Conservation (phyloP, 352 stramenopile genomes). For the Pythium periplocum region DNA sequence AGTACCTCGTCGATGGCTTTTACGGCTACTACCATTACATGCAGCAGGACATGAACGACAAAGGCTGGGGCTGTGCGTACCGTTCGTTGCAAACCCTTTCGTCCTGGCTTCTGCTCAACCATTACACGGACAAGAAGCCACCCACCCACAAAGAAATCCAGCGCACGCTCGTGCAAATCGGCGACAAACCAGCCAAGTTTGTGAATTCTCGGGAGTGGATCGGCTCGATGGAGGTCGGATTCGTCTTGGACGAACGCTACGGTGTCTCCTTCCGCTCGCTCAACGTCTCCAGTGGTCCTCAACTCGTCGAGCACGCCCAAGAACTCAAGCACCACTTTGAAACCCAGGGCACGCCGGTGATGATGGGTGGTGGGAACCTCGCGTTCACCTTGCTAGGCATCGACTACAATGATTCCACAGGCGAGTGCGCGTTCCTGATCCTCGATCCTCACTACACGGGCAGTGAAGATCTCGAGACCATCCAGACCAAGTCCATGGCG, state of each 20-base stretch:
- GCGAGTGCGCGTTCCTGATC: slow-evolving; percentile 70
- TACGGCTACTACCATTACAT: slow-evolving; percentile 89
- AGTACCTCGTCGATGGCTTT: slow-evolving; percentile 56
- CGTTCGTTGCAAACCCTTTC: slow-evolving; percentile 80
- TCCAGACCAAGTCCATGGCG: slow-evolving; percentile 51
- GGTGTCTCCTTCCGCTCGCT: slow-evolving; percentile 70
- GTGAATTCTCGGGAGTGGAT: slow-evolving; percentile 77
- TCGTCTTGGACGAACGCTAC: slow-evolving; percentile 71
- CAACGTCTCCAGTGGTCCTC: slow-evolving; percentile 46
- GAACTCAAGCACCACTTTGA: slow-evolving; percentile 76
- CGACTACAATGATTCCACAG: slow-evolving; percentile 51
- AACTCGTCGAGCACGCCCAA: slow-evolving; percentile 51
- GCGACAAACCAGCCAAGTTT: slow-evolving; percentile 72
- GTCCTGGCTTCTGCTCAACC: slow-evolving; percentile 72
- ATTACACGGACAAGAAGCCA: slow-evolving; percentile 40
- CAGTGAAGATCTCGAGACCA: slow-evolving; percentile 51
- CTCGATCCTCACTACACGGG: slow-evolving; percentile 82
- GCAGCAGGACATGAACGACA: slow-evolving; percentile 74
- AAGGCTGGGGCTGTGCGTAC: slow-evolving; percentile 88
- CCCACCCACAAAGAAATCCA: slow-evolving; percentile 75
- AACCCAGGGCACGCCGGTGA: slow-evolving; percentile 75
- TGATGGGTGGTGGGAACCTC: slow-evolving; percentile 80
- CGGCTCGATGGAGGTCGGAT: slow-evolving; percentile 80
- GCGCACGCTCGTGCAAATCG: slow-evolving; percentile 65
- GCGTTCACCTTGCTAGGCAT: slow-evolving; percentile 82